phyloP scores from a whole-genome alignment of 805 yeast species.

The Ogataea trehaloabstinens region DNA sequence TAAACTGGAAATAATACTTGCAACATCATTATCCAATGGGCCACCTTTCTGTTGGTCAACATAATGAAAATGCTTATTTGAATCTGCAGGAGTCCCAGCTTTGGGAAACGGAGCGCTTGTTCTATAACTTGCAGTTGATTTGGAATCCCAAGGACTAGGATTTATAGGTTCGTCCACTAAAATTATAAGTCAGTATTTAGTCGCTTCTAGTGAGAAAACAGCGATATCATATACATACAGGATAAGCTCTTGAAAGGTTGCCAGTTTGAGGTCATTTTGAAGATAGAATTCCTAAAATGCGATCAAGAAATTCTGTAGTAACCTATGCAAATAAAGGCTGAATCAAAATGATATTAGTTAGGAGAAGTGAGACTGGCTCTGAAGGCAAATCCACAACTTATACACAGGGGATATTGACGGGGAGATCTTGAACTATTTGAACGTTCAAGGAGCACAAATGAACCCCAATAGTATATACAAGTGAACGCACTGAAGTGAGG shows the following conservation, averaged over 20 bases:
- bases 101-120: conserved; percentile 10
- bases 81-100: conserved; percentile 20
- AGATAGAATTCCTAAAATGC: background rate
- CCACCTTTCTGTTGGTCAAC: conserved; percentile 6
- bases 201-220: background rate
- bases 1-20: conserved; percentile 32
- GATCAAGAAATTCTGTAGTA: conserved; percentile 3
- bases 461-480: background rate
- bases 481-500: conserved; percentile 1
- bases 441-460: background rate
- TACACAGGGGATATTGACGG: background rate
- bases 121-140: conserved; percentile 19
- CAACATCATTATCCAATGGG: conserved; percentile 28
- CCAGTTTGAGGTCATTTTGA: conserved; percentile 26
- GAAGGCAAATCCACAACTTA: conserved; percentile 1
- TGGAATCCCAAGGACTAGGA: conserved; percentile 29
- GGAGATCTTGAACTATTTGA: background rate
- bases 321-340: no score
- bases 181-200: conserved; percentile 2
- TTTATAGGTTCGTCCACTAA: conserved; percentile 28
- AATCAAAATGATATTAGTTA: no score
- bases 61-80: conserved; percentile 1
- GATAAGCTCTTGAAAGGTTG: conserved; percentile 21
- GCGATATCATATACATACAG: conserved; percentile 14
- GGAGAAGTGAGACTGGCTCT: no score